A percentile compares a stretch with the other conserved stretches of the same genome.
These are phyloP conservation scores for Verruconis gallopava DNA, from an alignment of 2,329 filamentous ascomycete species.

Conservation along the genomic window DNA sequence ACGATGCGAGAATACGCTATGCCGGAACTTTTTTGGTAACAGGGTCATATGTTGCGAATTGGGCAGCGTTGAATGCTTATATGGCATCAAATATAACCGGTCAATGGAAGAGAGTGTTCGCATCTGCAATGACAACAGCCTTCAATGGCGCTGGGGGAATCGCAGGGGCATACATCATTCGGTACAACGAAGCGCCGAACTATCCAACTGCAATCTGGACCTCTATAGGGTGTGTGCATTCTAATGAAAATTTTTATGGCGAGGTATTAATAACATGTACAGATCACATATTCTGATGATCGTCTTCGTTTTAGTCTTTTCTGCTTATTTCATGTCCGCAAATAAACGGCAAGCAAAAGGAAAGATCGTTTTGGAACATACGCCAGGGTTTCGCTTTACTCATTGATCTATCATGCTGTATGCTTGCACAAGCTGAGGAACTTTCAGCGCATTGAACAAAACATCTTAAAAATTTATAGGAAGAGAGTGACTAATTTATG, in stretches of 20 bases:
- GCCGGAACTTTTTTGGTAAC: constrained; percentile 53
- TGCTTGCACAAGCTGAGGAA: no score
- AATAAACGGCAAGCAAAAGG: constrained; percentile 39
- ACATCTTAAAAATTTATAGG: no score
- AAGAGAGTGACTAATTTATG: no score
- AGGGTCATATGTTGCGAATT: constrained; percentile 55
- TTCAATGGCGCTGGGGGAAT: constrained; percentile 52
- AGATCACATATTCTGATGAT: constrained; percentile 48
- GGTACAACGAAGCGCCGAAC: constrained; percentile 45
- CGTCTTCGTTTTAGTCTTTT: constrained; percentile 38
- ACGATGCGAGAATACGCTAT: constrained; percentile 48
- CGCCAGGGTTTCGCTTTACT: constrained; percentile 9
- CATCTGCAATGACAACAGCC: constrained; percentile 46
- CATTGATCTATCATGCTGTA: no score
- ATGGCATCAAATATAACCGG: constrained; percentile 49
- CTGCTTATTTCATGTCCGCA: constrained; percentile 38
- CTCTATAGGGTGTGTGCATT: constrained; percentile 38
- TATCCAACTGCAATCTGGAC: constrained; percentile 57
- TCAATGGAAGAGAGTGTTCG: constrained; percentile 53
- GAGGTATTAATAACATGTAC: neutral
- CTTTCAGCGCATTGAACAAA: no score
- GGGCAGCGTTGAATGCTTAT: constrained; percentile 52
- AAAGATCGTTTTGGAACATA: constrained; percentile 37
- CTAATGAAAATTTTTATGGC: constrained; percentile 4
- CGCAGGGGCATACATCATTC: constrained; percentile 53